Conservation (phyloP, 225 moss, liverwort and hornwort species). For the Bryoerythrophyllum caledonicum region DNA sequence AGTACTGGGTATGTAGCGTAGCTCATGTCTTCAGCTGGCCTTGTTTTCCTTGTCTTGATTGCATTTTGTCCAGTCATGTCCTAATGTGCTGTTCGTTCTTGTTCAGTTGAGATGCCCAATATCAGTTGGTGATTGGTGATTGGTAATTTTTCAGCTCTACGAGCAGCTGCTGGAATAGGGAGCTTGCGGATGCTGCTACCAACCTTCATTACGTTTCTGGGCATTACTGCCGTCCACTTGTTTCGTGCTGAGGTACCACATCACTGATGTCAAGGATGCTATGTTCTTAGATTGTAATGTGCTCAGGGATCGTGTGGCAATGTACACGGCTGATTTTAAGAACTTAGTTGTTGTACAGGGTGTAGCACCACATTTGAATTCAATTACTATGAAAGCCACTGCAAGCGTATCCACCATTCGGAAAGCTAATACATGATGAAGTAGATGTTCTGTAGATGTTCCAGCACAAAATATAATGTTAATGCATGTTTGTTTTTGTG, state of each 20-base stretch:
- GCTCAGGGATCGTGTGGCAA: not conserved
- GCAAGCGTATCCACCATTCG: slow-evolving; percentile 21
- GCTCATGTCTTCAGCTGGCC: no score
- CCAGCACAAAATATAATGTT: no score
- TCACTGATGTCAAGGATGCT: slow-evolving; percentile 5
- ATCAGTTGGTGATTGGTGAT: no score
- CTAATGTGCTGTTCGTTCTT: no score
- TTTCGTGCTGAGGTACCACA: slow-evolving; percentile 47
- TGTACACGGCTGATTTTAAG: not conserved
- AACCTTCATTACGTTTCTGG: slow-evolving; percentile 34
- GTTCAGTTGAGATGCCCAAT: no score
- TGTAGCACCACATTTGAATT: slow-evolving; percentile 37
- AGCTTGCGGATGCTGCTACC: slow-evolving; percentile 35
- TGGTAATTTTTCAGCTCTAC: slow-evolving; percentile 30
- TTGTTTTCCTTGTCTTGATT: no score
- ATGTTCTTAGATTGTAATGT: not conserved
- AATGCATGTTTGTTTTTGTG: not conserved
- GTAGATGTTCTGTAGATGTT: not conserved
- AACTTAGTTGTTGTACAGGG: slow-evolving; percentile 33
- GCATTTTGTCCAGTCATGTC: no score
- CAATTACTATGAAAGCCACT: slow-evolving; percentile 22
- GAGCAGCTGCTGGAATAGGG: slow-evolving; percentile 32
- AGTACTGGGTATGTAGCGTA: no score
- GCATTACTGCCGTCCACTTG: slow-evolving; percentile 39
- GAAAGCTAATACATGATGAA: slow-evolving; percentile 18